Evolutionary conservation across 768 basidiomycete genomes (phyloP).

Genomic region (Fibroporia radiculosa): DNA sequence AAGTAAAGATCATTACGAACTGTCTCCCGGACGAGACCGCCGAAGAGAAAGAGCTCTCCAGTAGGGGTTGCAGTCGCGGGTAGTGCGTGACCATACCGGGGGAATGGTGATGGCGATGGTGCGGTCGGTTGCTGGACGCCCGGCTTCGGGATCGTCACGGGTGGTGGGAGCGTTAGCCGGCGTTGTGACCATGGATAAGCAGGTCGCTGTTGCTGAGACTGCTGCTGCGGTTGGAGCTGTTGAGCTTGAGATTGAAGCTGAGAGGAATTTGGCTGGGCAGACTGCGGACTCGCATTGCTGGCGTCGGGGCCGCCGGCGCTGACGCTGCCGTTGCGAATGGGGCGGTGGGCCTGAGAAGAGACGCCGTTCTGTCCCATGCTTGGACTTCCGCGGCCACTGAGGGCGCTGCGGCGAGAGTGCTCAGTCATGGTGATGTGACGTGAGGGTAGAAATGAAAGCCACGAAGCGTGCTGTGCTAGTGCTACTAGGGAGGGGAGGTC

Average conservation of each 20-base stretch:
- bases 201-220: slow-evolving; percentile 38
- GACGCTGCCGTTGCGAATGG: slow-evolving; percentile 9
- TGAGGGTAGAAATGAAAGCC: slow-evolving; percentile 4
- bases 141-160: slow-evolving; percentile 54
- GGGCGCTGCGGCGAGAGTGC: slow-evolving; percentile 14
- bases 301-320: slow-evolving; percentile 20
- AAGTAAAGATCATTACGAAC: slow-evolving; percentile 91
- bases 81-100: slow-evolving; percentile 91
- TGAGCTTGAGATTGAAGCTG: slow-evolving; percentile 10
- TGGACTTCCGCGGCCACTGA: slow-evolving; percentile 23
- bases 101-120: slow-evolving; percentile 85
- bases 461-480: slow-evolving; percentile 7
- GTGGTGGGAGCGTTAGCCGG: slow-evolving; percentile 62
- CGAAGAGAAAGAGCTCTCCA: slow-evolving; percentile 94
- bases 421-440: slow-evolving; percentile 7
- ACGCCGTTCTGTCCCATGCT: slow-evolving; percentile 15
- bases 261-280: slow-evolving; percentile 2
- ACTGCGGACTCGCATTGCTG: neutral
- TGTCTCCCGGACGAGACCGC: slow-evolving; percentile 87
- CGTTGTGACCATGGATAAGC: slow-evolving; percentile 82
- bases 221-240: slow-evolving; percentile 16
- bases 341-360: slow-evolving; percentile 14
- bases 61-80: slow-evolving; percentile 67
- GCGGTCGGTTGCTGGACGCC: slow-evolving; percentile 54
- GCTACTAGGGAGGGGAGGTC: slow-evolving; percentile 3